Percentiles rank a stretch among this genome's conserved stretches.
Conservation (phyloP, 208 protist genomes). For the Balamuthia mandrillaris region DNA sequence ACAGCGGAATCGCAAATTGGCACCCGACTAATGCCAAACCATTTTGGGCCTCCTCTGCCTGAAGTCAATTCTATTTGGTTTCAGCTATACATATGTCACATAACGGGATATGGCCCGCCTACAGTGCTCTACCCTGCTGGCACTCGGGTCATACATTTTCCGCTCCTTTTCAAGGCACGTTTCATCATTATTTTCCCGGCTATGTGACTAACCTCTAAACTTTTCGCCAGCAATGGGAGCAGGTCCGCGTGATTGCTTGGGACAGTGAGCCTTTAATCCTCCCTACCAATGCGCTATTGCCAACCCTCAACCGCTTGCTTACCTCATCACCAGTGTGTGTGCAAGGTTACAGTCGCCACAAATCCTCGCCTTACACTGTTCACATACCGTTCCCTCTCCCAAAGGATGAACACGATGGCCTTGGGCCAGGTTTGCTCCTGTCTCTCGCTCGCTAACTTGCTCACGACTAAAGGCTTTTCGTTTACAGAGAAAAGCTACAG, state of each 20-base stretch:
- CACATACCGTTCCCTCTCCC: neutral
- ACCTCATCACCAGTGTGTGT: slow-evolving; percentile 59
- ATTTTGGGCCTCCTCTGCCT: slow-evolving; percentile 69
- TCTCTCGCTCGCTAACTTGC: neutral
- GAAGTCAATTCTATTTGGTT: slow-evolving; percentile 69
- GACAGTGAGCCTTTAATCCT: slow-evolving; percentile 60
- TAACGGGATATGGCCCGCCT: slow-evolving; percentile 55
- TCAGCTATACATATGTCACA: slow-evolving; percentile 60
- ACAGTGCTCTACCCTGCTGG: slow-evolving; percentile 59
- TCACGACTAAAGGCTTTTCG: neutral
- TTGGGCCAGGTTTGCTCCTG: neutral
- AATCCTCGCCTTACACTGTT: neutral
- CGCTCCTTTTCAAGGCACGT: slow-evolving; percentile 28
- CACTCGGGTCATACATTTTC: slow-evolving; percentile 50
- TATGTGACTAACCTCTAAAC: neutral
- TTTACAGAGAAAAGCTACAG: neutral
- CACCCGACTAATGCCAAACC: slow-evolving; percentile 35
- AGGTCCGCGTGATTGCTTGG: slow-evolving; percentile 36
- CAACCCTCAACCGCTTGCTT: slow-evolving; percentile 58
- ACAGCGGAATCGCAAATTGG: slow-evolving; percentile 51
- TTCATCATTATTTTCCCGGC: neutral
- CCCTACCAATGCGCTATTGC: slow-evolving; percentile 42
- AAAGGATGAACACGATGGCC: neutral
- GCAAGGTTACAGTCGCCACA: slow-evolving; percentile 39
- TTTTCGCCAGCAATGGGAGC: slow-evolving; percentile 34